A percentile compares a stretch with the other conserved stretches of the same genome.
These are phyloP conservation scores for Phytophthora aleatoria DNA, from an alignment of 352 stramenopile species.

Conservation along the genomic window DNA sequence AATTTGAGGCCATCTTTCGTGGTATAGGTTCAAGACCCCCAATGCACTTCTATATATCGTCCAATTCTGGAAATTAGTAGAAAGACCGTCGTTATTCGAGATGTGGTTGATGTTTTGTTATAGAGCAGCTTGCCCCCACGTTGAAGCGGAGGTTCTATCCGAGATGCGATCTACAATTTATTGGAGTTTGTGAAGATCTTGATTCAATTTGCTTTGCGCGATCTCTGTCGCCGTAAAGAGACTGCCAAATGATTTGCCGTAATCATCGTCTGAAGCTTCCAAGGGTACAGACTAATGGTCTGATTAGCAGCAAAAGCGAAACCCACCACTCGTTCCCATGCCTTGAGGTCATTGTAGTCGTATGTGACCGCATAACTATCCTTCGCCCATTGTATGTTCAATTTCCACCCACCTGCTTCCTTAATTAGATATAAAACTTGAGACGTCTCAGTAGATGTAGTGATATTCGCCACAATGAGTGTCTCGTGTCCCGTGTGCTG, in stretches of 20 bases:
- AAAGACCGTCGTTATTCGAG: not conserved
- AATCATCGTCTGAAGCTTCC: not conserved
- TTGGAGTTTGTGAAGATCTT: not conserved
- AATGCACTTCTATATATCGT: not conserved
- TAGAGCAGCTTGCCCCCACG: not conserved
- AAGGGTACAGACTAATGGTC: not conserved
- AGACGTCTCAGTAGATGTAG: too few relatives aligned
- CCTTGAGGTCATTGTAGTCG: not conserved
- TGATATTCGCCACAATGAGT: too few relatives aligned
- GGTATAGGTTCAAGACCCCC: not conserved
- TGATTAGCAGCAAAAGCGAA: not conserved
- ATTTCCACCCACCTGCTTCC: not conserved
- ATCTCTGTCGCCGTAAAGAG: not conserved
- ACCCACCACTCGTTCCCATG: not conserved
- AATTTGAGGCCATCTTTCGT: not conserved
- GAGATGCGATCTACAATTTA: not conserved
- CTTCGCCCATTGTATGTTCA: not conserved
- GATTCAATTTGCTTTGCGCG: not conserved
- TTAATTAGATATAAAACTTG: not conserved
- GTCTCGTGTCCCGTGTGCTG: too few relatives aligned
- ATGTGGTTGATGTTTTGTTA: not conserved
- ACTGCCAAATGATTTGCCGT: not conserved
- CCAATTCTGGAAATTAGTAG: not conserved
- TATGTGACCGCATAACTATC: not conserved
- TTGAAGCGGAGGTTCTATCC: not conserved